These are phyloP conservation scores for Marvania coccoides DNA, from an alignment of 139 green algal genomes.

Conservation along the genomic window DNA sequence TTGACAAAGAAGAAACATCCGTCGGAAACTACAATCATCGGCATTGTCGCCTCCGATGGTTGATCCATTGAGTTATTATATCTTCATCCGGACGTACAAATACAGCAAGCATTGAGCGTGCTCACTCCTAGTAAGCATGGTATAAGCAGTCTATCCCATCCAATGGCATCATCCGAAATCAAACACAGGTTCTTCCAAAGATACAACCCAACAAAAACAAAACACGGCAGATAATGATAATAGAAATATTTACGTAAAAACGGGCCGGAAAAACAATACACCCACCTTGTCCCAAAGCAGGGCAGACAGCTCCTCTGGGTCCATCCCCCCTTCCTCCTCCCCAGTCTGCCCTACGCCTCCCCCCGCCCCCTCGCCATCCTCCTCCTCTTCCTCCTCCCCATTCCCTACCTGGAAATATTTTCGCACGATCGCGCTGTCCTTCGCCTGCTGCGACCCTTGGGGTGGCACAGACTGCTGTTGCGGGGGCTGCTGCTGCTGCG, in stretches of 20 bases:
- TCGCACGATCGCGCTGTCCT: slow-evolving; percentile 28
- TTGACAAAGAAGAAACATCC: not conserved
- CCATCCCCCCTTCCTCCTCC: slow-evolving; percentile 7
- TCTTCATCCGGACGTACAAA: not conserved
- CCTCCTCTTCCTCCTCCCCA: slow-evolving; percentile 21
- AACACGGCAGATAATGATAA: too few species aligned
- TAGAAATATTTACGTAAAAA: not conserved
- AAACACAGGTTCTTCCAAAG: not conserved
- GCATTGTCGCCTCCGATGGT: not conserved
- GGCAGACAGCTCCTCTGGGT: not conserved
- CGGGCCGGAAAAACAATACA: too few species aligned
- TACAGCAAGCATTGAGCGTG: not conserved
- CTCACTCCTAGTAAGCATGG: not conserved
- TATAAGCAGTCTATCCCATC: not conserved
- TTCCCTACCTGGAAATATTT: slow-evolving; percentile 50
- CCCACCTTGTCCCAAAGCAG: slow-evolving; percentile 30
- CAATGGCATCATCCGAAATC: too few species aligned
- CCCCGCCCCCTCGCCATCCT: not conserved
- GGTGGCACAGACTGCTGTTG: not conserved
- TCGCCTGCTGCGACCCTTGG: slow-evolving; percentile 3
- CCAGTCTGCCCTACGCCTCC: not conserved
- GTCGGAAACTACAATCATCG: not conserved
- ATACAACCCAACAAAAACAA: not conserved
- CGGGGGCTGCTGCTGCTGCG: not conserved
- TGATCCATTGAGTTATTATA: not conserved